Base-by-base conservation (phyloP, 2,329 filamentous ascomycete species). In the Talaromyces islandicus region DNA sequence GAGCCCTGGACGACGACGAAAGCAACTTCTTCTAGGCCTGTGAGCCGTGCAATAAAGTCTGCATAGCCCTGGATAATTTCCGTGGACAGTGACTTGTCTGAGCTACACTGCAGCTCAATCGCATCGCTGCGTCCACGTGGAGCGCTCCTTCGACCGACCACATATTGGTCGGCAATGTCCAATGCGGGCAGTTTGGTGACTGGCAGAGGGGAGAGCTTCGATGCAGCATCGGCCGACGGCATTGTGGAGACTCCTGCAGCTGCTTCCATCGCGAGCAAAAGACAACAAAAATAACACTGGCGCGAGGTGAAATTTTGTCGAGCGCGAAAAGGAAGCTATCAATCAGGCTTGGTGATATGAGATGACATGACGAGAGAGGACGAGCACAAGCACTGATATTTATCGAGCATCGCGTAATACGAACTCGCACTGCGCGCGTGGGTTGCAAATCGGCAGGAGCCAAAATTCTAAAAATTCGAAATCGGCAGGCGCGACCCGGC, bases 161-260 rank as follows among this genome's bases (percentile, higher is more conserved):
- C 64, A 62, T 69, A 69, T 24, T 59, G 65, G 57, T 70, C 67
- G 57, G 66, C 57, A 3, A 67, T 68, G 52, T 70, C 65, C 55
- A 70, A 58, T 10, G 66, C 63, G 35, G 68, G 68, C 35, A 70
- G 58, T 55, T 67, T 70, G 25, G 68, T 70, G 17, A 67, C 57
- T 1, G 68, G 68, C 4, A 62, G 41, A 10, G 19, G 19, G 4
- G n/a, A 46, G 19, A 46, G 41, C 41, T 46, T 67, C 87, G 88
- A 61, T 81, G 41, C 41, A 19, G 41, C 41, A 46, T 12, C n/a
- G 9, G n/a, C 9, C 19, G 19, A 7, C 41, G 10, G 41, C 41
- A 46, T 21, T 46, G 41, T 46, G 41, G 41, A 21, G 41, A 21
- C 19, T 46, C 7, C 10, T 46, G 19, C 41, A 46, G 9, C n/a